Conservation (phyloP, 768 basidiomycete species). For the Coprinellus micaceus region DNA sequence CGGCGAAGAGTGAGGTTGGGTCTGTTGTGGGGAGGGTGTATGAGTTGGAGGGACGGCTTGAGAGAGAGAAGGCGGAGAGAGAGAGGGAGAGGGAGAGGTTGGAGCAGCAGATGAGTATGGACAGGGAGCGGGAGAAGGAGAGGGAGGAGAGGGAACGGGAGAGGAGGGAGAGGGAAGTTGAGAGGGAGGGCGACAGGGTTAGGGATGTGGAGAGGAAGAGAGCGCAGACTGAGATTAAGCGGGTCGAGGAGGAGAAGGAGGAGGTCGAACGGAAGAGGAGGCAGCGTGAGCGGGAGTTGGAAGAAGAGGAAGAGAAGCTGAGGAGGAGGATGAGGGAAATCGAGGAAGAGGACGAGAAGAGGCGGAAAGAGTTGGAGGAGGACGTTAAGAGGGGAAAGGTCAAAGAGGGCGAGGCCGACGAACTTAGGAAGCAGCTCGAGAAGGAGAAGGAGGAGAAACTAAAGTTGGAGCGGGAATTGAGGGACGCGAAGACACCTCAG, state of each 20-base stretch:
- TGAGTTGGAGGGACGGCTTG: background rate
- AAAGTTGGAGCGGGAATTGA: conserved; percentile 4
- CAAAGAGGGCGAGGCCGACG: background rate
- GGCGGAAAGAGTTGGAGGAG: background rate
- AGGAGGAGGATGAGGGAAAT: background rate
- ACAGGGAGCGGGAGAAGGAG: background rate
- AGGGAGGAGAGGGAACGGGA: background rate
- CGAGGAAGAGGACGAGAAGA: background rate
- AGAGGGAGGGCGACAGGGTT: background rate
- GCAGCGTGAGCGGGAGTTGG: background rate
- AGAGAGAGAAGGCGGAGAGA: background rate
- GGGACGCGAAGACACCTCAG: background rate
- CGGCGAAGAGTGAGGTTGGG: background rate
- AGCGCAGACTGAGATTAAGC: background rate
- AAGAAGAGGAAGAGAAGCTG: background rate
- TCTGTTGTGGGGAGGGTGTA: background rate
- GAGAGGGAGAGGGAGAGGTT: background rate
- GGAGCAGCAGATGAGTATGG: background rate
- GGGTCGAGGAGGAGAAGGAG: background rate
- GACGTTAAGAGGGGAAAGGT: background rate
- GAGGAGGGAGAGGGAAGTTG: background rate
- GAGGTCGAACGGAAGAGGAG: background rate
- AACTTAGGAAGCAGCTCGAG: background rate
- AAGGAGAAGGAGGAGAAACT: conserved; percentile 5
- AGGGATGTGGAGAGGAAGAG: background rate